These are phyloP conservation scores for Biancaea sappan DNA, from an alignment of 306 rosid species.

Conservation along the genomic window DNA sequence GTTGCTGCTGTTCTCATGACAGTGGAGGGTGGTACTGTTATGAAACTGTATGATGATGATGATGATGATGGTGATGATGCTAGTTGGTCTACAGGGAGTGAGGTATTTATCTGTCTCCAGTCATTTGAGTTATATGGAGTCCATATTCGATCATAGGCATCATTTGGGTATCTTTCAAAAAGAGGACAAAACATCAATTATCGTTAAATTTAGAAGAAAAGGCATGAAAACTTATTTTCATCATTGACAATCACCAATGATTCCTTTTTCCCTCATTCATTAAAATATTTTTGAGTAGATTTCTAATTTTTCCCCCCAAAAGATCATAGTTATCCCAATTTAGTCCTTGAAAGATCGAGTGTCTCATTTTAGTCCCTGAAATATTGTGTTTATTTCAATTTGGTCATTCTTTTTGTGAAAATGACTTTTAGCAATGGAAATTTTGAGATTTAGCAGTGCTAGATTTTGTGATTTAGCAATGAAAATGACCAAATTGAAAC, in stretches of 20 bases:
- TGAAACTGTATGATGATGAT: constrained; percentile 25
- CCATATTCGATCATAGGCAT: constrained; percentile 49
- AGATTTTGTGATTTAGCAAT: too few relatives aligned
- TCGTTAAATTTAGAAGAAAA: not conserved
- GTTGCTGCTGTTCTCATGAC: constrained; percentile 43
- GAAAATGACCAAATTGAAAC: too few relatives aligned
- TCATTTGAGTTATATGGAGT: constrained; percentile 37
- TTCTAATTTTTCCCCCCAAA: too few relatives aligned
- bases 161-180: constrained; percentile 44
- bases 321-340: too few relatives aligned
- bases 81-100: constrained; percentile 24
- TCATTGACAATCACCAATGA: too few relatives aligned
- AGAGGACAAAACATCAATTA: not conserved
- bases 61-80: constrained; percentile 27
- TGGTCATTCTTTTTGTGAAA: too few relatives aligned
- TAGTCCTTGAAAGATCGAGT: too few relatives aligned
- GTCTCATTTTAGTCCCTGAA: too few relatives aligned
- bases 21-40: constrained; percentile 36
- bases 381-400: not conserved
- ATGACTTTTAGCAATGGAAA: too few relatives aligned
- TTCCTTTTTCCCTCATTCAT: too few relatives aligned
- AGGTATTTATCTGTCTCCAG: constrained; percentile 37
- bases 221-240: not conserved
- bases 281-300: too few relatives aligned
- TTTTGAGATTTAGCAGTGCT: too few relatives aligned